Base-by-base conservation (phyloP, 2,329 filamentous ascomycete genomes). In the Aspergillus pseudotamarii region DNA sequence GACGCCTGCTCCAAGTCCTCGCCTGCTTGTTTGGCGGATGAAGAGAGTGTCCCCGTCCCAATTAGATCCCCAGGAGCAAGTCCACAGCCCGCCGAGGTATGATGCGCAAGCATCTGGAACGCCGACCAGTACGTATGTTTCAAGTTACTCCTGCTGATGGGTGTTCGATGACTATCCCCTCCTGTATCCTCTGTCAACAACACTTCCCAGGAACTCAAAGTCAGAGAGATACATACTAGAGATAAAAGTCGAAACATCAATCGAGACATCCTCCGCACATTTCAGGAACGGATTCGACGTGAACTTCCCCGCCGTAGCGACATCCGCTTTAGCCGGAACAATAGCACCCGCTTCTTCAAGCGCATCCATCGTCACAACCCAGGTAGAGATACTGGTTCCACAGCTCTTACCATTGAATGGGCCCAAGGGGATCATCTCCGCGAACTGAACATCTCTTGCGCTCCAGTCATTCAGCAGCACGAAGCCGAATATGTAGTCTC, bases 381-480 rank as follows among this genome's bases (percentile, higher is more conserved):
- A 90, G 0, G 88, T 86, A 0, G 84, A 86, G 26, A 90, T 84
- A 0, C 81, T 82, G 0, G 86, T 89, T 8, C 81, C 83, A 50
- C 89, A 88, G 36, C 82, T 84, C 72, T 90, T 90, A 2, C 83
- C 82, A 57, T 88, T 87, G 58, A 89, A 81, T 0, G 88, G 88
- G 0, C 87, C 87, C 0, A 89, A 75, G 0, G 86, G 86, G 3
- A 78, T 78, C 86, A 89, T 89, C 67, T 89, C 88, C 26, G 86
- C 77, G 0, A 75, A 81, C 71, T 89, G 87, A 23, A 90, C 86
- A 70, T 89, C 87, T 6, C 74, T 68, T 4, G 69, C 70, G 50
- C 71, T 74, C 87, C 87, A 90, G 65, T 89, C 87, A 65, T 89
- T 89, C 14, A 89, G 69, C 57, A 90, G 73, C 0, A 88, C 84